Evolutionary conservation across 352 stramenopile species (phyloP).

Genomic region (Pythium myriotylum): DNA sequence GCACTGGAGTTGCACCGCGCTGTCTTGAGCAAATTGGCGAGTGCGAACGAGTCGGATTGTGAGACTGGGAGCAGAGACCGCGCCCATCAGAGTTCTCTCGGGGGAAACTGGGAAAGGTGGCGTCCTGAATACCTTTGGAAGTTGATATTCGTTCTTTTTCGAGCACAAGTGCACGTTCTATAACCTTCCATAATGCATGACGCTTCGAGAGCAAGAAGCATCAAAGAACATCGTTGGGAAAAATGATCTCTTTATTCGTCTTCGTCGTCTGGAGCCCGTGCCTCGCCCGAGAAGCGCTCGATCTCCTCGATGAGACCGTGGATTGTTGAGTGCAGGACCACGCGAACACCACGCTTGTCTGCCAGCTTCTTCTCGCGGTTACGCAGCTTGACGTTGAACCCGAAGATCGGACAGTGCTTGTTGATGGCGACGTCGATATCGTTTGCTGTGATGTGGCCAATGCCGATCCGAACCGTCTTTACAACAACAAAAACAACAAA

Average conservation of each 20-base stretch:
- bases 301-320: constrained; percentile 84
- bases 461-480: constrained; percentile 76
- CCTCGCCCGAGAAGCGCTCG: constrained; percentile 22
- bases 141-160: too few relatives aligned
- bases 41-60: too few relatives aligned
- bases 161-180: too few relatives aligned
- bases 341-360: constrained; percentile 52
- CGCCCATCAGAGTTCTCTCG: neutral
- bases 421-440: constrained; percentile 85
- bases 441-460: constrained; percentile 74
- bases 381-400: constrained; percentile 79
- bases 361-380: constrained; percentile 64
- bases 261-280: neutral
- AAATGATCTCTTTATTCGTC: constrained; percentile 4
- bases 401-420: constrained; percentile 81
- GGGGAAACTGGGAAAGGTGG: too few relatives aligned
- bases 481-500: constrained; percentile 1
- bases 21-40: too few relatives aligned
- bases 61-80: neutral
- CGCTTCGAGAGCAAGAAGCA: too few relatives aligned
- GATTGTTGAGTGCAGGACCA: constrained; percentile 72
- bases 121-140: too few relatives aligned
- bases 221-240: too few relatives aligned
- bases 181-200: too few relatives aligned
- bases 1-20: too few relatives aligned